Base-by-base conservation (phyloP, 768 basidiomycete species). In the Omphalotus guepiniiformis region DNA sequence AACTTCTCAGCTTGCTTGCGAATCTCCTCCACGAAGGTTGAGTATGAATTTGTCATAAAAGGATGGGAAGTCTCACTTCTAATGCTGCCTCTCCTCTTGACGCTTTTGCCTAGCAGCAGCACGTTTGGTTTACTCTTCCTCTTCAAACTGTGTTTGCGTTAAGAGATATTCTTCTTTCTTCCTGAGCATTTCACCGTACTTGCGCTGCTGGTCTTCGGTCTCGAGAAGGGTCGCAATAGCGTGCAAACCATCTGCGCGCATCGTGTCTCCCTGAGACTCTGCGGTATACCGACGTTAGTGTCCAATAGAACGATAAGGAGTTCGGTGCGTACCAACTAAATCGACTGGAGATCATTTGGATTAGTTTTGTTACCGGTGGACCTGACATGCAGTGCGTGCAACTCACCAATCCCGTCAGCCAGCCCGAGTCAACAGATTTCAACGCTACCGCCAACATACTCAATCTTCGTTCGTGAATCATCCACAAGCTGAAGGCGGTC, bases 231-330 rank as follows among this genome's bases (percentile, higher is more conserved):
- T 97, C 12, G 84, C 87, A 58, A 99, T 97, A 32, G 95, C 83
- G 63, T 89, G 89, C 47, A 98, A 74, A 29, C 95, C 96, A 0
- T 94, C 94, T 21, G 95, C 96, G 27, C 95, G 90, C 96, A 99
- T 99, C 6, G 96, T 99, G 59, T 99, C 96, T 35, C 96, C 96
- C n/a, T n/a, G n/a, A 15, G 95, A 99, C 69, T 98, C 95, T 94
- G 62, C 32, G 39, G 39, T 21, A 41, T 16, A 2, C 34, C 8
- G 3, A 11, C 4, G 16, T 58, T 16, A 48, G 40, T 42, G 18
- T 15, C 6, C 18, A 21, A 22, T 35, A 6, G 23, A 48, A 47
- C 3, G 13, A 38, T 19, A 26, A 39, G 9, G 25, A 1, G 27
- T n/a, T 19, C 37, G 22, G 7, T n/a, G 73, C 83, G 58, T 53